Conservation (phyloP, 768 basidiomycete species). For the Tylopilus sp. region DNA sequence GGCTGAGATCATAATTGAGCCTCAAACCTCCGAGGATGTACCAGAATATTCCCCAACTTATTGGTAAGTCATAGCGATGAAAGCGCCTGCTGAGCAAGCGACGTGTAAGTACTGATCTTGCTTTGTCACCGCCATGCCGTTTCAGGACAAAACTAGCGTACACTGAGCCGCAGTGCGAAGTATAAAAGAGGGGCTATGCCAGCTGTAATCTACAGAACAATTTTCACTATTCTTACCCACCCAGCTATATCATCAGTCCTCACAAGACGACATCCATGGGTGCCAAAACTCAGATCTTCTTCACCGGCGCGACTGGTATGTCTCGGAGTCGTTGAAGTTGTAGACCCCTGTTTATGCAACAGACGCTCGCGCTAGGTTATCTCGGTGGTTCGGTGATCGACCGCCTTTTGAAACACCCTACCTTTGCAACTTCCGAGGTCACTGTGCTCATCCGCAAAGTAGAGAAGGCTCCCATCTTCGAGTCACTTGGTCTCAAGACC, state of each 20-base stretch:
- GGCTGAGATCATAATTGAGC: too few species aligned
- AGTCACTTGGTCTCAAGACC: constrained; percentile 26
- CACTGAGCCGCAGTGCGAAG: too few species aligned
- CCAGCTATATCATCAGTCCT: neutral
- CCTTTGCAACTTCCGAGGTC: constrained; percentile 21
- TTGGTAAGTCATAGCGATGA: neutral
- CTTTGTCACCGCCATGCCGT: constrained; percentile 1
- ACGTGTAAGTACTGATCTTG: too few species aligned
- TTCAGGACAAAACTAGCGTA: neutral
- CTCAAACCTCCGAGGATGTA: too few species aligned
- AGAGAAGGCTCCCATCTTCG: constrained; percentile 16
- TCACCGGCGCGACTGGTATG: constrained; percentile 22
- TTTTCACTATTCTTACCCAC: neutral
- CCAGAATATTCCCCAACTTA: too few species aligned
- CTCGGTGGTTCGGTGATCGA: constrained; percentile 32
- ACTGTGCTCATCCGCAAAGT: constrained; percentile 32
- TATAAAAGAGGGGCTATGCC: constrained; percentile 6
- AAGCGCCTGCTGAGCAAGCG: neutral
- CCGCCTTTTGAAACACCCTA: constrained; percentile 28
- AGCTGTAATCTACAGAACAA: neutral
- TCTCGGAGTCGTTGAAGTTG: neutral
- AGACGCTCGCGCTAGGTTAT: constrained; percentile 24
- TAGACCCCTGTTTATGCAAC: neutral
- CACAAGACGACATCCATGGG: constrained; percentile 6
- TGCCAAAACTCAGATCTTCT: constrained; percentile 17